A percentile compares a stretch with the other conserved stretches of the same genome.
These are phyloP conservation scores for Colletotrichum siamense DNA, from an alignment of 2,329 filamentous ascomycete species.

Conservation along the genomic window DNA sequence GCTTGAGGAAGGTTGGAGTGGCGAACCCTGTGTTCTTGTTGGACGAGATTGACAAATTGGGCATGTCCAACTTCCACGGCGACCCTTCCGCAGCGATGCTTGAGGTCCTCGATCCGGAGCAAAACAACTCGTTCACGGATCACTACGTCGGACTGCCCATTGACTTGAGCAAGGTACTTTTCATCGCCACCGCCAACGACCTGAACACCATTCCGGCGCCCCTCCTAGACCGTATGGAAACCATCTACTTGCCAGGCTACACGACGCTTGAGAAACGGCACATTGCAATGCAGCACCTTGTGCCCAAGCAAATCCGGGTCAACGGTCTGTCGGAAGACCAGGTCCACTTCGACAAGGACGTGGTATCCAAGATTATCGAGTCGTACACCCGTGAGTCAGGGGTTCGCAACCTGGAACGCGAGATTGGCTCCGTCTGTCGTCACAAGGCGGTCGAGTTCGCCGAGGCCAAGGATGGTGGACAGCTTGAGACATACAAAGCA, in stretches of 20 bases:
- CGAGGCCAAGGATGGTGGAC: conserved; percentile 80
- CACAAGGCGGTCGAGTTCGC: conserved; percentile 95
- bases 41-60: conserved; percentile 98
- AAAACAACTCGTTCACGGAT: conserved; percentile 93
- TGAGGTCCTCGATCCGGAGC: conserved; percentile 95
- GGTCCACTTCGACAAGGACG: conserved; percentile 78
- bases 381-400: conserved; percentile 96
- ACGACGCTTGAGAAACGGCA: conserved; percentile 96
- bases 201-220: conserved; percentile 95
- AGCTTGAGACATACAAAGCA: conserved; percentile 74
- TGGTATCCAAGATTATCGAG: conserved; percentile 94
- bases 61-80: conserved; percentile 88
- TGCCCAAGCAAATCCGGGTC: conserved; percentile 91
- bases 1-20: conserved; percentile 93
- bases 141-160: conserved; percentile 97
- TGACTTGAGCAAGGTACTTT: conserved; percentile 94
- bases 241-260: conserved; percentile 90
- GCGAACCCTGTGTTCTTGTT: conserved; percentile 94
- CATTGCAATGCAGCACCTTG: conserved; percentile 90
- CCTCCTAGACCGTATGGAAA: conserved; percentile 96
- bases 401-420: conserved; percentile 93
- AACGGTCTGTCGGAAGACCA: conserved; percentile 84
- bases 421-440: conserved; percentile 92
- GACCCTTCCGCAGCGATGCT: conserved; percentile 98
- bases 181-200: conserved; percentile 95